Evolutionary conservation across 164 flowering plant species (phyloP), one percentile per base, ranked within the genome.

Genomic region (Dillenia suffruticosa): DNA sequence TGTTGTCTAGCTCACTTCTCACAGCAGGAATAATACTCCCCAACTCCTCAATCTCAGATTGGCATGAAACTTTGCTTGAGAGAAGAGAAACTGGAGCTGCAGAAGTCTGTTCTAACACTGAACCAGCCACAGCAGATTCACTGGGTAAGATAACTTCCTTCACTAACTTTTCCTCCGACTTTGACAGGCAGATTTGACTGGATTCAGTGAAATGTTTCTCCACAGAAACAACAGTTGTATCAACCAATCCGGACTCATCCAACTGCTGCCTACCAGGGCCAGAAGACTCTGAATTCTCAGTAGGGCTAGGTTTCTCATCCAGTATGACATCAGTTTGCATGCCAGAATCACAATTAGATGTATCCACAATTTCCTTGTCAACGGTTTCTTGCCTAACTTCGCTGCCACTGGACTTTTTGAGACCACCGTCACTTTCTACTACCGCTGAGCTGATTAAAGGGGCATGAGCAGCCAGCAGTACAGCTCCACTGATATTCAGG

Each of bases 1-100:
- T 67, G 49, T 46, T 65, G 44, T 64, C 80, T 53, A 54, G 73
- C 59, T 59, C 62, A 51, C 59, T 61, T 51, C 60, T 63, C 13
- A 44, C 2, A 1, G 57, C 9, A 54, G 49, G 49, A 12, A 66
- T 55, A 40, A 2, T 61, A 43, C 45, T 10, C 49, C n/a, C 22
- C 26, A 54, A 5, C 1, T 44, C 48, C 46, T 11, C 12, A 26
- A 5, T 45, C 24, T 62, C 58, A 12, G 24, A 48, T 1, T n/a
- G 51, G 13, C 44, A 14, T 8, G 51, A 24, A 5, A 13, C 56
- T 46, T 48, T 47, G 48, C 45, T 45, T 56, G 1, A 45, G 5
- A 9, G 49, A 9, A 16, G 49, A 32, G 24, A 5, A 26, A 15
- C 54, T 12, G 55, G 16, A 10, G 50, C 56, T 9, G 9, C 56